Conservation (phyloP, 176 grass and related monocot species). For the Coix lacrymajobi region DNA sequence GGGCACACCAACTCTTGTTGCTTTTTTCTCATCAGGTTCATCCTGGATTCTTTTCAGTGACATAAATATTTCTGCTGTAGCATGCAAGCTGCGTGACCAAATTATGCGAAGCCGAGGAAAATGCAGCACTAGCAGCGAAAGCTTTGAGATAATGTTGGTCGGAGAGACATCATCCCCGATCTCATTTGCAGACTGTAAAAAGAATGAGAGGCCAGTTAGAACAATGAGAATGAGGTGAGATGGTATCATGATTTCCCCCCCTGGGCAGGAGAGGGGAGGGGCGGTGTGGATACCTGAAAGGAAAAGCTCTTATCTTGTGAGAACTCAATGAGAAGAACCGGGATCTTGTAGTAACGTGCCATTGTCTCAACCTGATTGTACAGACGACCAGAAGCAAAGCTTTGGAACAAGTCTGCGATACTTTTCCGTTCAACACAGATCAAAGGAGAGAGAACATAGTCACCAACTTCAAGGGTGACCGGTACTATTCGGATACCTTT, state of each 20-base stretch:
- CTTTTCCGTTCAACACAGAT: slow-evolving; percentile 99
- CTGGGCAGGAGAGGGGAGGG: background rate
- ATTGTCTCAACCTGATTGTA: slow-evolving; percentile 91
- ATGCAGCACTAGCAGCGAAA: slow-evolving; percentile 80
- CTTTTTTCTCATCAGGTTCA: slow-evolving; percentile 90
- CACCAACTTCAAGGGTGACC: slow-evolving; percentile 87
- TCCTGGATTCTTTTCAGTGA: slow-evolving; percentile 95
- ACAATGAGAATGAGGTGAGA: background rate
- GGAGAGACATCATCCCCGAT: slow-evolving; percentile 88
- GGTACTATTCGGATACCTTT: slow-evolving; percentile 89
- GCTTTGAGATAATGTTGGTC: slow-evolving; percentile 87
- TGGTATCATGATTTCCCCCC: background rate
- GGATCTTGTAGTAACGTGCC: slow-evolving; percentile 91
- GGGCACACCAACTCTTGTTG: slow-evolving; percentile 83
- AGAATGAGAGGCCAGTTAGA: slow-evolving; percentile 30
- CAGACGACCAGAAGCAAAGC: slow-evolving; percentile 92
- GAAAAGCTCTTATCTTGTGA: slow-evolving; percentile 97
- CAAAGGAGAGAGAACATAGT: slow-evolving; percentile 92
- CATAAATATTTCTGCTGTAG: slow-evolving; percentile 81
- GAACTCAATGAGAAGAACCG: slow-evolving; percentile 95
- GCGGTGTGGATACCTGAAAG: slow-evolving; percentile 67
- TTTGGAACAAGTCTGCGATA: slow-evolving; percentile 84
- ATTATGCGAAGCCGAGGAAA: slow-evolving; percentile 90
- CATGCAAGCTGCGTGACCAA: slow-evolving; percentile 90
- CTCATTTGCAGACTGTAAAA: slow-evolving; percentile 69